These are phyloP conservation scores for Protomyces arabidopsidicola DNA, from an alignment of 1,139 yeast genomes.

Conservation along the genomic window DNA sequence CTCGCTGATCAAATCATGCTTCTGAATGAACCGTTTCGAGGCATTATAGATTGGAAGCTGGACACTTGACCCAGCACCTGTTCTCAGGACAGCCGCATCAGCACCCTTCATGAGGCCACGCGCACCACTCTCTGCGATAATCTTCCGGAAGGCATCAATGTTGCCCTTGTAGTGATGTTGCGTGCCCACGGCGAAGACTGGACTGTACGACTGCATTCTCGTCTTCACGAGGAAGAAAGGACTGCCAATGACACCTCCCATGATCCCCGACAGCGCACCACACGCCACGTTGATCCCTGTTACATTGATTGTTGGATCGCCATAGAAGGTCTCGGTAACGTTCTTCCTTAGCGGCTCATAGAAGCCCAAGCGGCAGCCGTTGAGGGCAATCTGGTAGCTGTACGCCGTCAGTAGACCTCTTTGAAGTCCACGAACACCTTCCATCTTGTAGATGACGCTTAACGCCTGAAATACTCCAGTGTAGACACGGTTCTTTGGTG, in stretches of 20 bases:
- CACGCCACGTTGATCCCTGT: slow-evolving; percentile 62
- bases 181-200: slow-evolving; percentile 68
- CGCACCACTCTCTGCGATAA: slow-evolving; percentile 65
- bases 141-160: slow-evolving; percentile 60
- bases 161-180: slow-evolving; percentile 79
- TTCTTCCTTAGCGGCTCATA: slow-evolving; percentile 77
- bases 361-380: slow-evolving; percentile 89
- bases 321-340: slow-evolving; percentile 55
- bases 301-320: slow-evolving; percentile 48
- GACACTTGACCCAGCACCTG: slow-evolving; percentile 93
- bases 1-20: slow-evolving; percentile 50
- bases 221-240: slow-evolving; percentile 91
- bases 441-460: slow-evolving; percentile 64
- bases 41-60: slow-evolving; percentile 89
- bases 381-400: slow-evolving; percentile 79
- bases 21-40: slow-evolving; percentile 57
- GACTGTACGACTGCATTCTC: slow-evolving; percentile 88
- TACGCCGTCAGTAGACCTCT: slow-evolving; percentile 83
- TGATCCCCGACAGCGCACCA: slow-evolving; percentile 79
- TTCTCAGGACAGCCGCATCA: slow-evolving; percentile 88
- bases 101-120: slow-evolving; percentile 82
- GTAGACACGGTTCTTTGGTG: slow-evolving; percentile 55
- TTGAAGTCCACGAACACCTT: slow-evolving; percentile 83
- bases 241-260: slow-evolving; percentile 86
- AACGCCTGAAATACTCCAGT: slow-evolving; percentile 84